Evolutionary conservation across 208 protist species (phyloP), one percentile per base, ranked within the genome.

Genomic region (Plasmodiophora brassicae): DNA sequence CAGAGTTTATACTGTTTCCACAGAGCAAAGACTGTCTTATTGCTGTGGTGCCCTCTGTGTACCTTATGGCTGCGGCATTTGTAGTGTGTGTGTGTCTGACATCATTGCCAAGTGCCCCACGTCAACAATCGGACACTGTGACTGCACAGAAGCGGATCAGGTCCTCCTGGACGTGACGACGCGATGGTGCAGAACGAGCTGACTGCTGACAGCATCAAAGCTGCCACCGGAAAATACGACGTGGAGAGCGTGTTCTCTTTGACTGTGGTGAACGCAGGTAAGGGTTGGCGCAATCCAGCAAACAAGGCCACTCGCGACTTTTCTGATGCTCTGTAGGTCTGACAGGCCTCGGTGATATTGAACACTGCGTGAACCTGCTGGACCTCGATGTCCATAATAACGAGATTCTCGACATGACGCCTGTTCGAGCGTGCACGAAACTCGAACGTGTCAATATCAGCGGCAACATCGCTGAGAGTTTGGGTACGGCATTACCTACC

Each of bases 381-480:
- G 65, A 78, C 65, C 65, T 78, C 5, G 65, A 78, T 32, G 14
- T 78, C 41, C 65, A 78, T 32, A 78, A 78, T 78, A 78, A 78
- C n/a, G 41, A 32, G 14, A 78, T 78, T 32, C 10, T 5, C 14
- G 65, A 78, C n/a, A 78, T 78, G 5, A 38, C 5, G 41, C 65
- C 65, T 44, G 10, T 78, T 5, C 20, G 14, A 5, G 10, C 5
- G 5, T 78, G 65, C 65, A 38, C 41, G 32, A 32, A 78, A 5
- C 65, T 78, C 5, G 65, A 78, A 38, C 5, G 65, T 5, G 41
- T 78, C 65, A 78, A 78, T 32, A 36, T 78, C 5, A 78, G 65
- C 65, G 20, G 5, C 5, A 78, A 78, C n/a, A 5, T 5, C 5
- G 41, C 41, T 78, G 20, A 32, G 10, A 5, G 14, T 8, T 32